These are phyloP conservation scores for Graphilbum ipis-grandicollis DNA, from an alignment of 2,329 filamentous ascomycete species.

Conservation along the genomic window DNA sequence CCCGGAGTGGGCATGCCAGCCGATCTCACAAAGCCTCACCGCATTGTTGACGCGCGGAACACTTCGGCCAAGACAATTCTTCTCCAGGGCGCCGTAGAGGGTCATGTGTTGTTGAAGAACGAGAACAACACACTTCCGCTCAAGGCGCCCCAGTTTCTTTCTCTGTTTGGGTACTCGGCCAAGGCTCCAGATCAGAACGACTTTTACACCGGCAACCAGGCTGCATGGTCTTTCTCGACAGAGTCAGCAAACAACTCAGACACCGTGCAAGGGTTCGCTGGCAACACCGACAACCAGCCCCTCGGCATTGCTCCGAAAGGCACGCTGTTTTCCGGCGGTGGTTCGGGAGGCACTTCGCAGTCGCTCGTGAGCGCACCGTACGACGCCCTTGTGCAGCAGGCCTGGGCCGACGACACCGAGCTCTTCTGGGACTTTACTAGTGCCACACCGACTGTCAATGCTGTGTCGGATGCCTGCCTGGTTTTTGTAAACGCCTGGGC, in stretches of 20 bases:
- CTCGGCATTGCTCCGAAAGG: conserved; percentile 20
- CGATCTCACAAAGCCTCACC: conserved; percentile 30
- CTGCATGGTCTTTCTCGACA: conserved; percentile 22
- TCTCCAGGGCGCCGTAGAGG: conserved; percentile 40
- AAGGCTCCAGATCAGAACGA: conserved; percentile 25
- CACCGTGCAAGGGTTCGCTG: conserved; percentile 1
- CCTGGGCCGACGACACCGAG: conserved; percentile 35
- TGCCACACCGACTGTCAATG: conserved; percentile 28
- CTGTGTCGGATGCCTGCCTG: conserved; percentile 44
- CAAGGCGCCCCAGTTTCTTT: conserved; percentile 28
- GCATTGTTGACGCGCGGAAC: conserved; percentile 36
- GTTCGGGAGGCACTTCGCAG: conserved; percentile 16
- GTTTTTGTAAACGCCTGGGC: conserved; percentile 50
- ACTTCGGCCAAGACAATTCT: conserved; percentile 21
- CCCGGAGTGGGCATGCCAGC: conserved; percentile 34
- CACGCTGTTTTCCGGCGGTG: conserved; percentile 25
- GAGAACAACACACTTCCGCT: conserved; percentile 35
- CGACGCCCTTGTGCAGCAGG: conserved; percentile 33
- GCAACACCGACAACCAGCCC: background rate
- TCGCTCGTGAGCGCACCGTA: conserved; percentile 31
- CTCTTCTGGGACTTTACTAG: conserved; percentile 41
- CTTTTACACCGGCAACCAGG: conserved; percentile 16
- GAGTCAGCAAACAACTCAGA: conserved; percentile 13
- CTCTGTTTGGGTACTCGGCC: conserved; percentile 46
- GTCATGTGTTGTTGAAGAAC: conserved; percentile 49